A percentile compares a stretch with the other conserved stretches of the same genome.
These are phyloP conservation scores for Macroventuria anomochaeta DNA, from an alignment of 2,329 filamentous ascomycete species.

Conservation along the genomic window DNA sequence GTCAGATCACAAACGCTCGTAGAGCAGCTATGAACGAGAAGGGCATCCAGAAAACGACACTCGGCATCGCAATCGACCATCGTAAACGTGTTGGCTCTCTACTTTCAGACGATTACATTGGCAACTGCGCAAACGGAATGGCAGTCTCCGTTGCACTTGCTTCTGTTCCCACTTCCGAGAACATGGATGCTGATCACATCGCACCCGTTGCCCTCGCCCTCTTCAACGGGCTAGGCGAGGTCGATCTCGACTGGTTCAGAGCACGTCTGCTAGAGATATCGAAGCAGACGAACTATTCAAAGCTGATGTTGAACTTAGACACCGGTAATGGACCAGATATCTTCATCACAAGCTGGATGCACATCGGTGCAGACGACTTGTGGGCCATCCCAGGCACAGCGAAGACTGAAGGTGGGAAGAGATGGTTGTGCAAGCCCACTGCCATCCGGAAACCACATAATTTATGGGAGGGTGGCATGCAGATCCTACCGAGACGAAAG, in stretches of 20 bases:
- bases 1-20: constrained; percentile 28
- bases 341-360: constrained; percentile 39
- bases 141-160: constrained; percentile 1
- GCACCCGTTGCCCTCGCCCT: constrained; percentile 2
- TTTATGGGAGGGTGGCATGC: constrained; percentile 32
- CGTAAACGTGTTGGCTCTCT: constrained; percentile 6
- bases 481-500: constrained; percentile 27
- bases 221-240: not conserved
- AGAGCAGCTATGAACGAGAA: not conserved
- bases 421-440: constrained; percentile 16
- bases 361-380: constrained; percentile 29
- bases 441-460: constrained; percentile 31
- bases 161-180: not conserved
- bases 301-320: constrained; percentile 10
- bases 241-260: constrained; percentile 18
- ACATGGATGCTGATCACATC: not conserved
- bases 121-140: constrained; percentile 18
- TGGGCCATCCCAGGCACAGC: constrained; percentile 36
- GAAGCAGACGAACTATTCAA: constrained; percentile 5
- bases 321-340: constrained; percentile 32
- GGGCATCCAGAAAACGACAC: constrained; percentile 12
- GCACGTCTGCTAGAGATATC: constrained; percentile 16
- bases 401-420: not conserved
- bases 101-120: constrained; percentile 8
- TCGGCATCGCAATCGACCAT: constrained; percentile 20